phyloP scores from a whole-genome alignment of 2,329 filamentous ascomycete genomes.

The Verticillium tricorpus region DNA sequence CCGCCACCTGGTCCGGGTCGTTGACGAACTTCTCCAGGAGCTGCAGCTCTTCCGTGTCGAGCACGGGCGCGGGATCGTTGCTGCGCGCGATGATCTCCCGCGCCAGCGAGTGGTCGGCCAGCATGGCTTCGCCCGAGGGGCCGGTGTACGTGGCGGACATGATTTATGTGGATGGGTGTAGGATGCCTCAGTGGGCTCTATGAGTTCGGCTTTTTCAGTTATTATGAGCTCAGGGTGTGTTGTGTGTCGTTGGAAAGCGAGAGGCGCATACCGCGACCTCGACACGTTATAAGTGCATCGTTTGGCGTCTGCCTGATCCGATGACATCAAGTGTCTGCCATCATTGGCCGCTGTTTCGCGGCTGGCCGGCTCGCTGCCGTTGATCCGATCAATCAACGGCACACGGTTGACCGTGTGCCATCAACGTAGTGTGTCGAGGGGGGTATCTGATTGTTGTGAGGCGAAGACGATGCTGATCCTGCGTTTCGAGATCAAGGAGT shows the following conservation, averaged over 20 bases:
- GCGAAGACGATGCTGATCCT: too few species aligned
- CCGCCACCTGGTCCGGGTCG: background rate
- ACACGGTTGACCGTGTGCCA: too few species aligned
- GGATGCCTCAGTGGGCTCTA: background rate
- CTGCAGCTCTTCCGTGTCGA: slow-evolving; percentile 8
- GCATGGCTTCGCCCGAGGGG: slow-evolving; percentile 10
- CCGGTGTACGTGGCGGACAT: slow-evolving; percentile 9
- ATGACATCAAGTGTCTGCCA: background rate
- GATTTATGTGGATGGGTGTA: background rate
- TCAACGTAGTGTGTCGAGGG: too few species aligned
- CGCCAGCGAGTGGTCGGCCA: slow-evolving; percentile 11
- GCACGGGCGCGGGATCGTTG: slow-evolving; percentile 6
- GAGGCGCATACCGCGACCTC: background rate
- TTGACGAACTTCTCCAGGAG: slow-evolving; percentile 7
- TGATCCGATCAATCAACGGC: too few species aligned
- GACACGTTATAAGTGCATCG: background rate
- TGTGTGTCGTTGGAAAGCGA: background rate
- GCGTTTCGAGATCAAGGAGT: too few species aligned
- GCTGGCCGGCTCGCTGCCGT: too few species aligned
- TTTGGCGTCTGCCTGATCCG: background rate
- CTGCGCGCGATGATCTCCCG: slow-evolving; percentile 13
- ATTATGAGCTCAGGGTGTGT: too few species aligned
- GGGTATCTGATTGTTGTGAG: too few species aligned
- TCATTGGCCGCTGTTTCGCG: background rate
- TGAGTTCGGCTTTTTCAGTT: background rate